Evolutionary conservation across 257 asterid genomes (phyloP).

Genomic region (Solanum stenotomum): DNA sequence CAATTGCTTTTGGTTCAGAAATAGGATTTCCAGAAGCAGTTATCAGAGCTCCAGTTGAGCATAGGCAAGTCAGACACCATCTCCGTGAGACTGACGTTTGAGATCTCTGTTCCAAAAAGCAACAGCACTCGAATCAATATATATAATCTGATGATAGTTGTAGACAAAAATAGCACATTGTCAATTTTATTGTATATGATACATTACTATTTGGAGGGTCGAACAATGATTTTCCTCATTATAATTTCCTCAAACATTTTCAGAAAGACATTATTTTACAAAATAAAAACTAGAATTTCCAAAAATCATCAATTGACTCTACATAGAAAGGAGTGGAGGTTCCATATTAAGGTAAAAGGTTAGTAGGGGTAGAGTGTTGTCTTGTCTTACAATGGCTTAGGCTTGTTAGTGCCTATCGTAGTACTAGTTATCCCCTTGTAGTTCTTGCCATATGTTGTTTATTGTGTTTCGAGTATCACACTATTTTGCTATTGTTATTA

Average conservation of each 20-base stretch:
- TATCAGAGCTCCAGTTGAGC: constrained; percentile 55
- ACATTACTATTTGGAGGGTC: not conserved
- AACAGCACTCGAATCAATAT: not conserved
- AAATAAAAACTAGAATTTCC: not conserved
- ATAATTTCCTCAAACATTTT: not conserved
- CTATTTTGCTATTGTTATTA: not conserved
- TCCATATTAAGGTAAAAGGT: too few species aligned
- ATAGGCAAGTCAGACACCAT: constrained; percentile 61
- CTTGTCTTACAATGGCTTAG: not conserved
- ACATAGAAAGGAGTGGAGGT: not conserved
- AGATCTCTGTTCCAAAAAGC: constrained; percentile 31
- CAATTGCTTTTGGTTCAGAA: constrained; percentile 40
- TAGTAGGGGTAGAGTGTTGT: not conserved
- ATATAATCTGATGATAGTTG: not conserved
- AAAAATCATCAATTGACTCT: not conserved
- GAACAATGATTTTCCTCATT: not conserved
- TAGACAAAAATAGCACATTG: not conserved
- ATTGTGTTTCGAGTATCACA: too few species aligned
- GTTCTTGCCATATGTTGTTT: not conserved
- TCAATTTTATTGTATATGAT: not conserved
- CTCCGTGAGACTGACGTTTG: constrained; percentile 50
- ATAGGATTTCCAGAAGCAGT: constrained; percentile 25
- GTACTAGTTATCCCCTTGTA: not conserved
- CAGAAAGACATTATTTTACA: not conserved
- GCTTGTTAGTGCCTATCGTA: not conserved